Evolutionary conservation across 1,139 yeast genomes (phyloP), one percentile per base, ranked within the genome.

Genomic region (Meyerozyma guilliermondii): DNA sequence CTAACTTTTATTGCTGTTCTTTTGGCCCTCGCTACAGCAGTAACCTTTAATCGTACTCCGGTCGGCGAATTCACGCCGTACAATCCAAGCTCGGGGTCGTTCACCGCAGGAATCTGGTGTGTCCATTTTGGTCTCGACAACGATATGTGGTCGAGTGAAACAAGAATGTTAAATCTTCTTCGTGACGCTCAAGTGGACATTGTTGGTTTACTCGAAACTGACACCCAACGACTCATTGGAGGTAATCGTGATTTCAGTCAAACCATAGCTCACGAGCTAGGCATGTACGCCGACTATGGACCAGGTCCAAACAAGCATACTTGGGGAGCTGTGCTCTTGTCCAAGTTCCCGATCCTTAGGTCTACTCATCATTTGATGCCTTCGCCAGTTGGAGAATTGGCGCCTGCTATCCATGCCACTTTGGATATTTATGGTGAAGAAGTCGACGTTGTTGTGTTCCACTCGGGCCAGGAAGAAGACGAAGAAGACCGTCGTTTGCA

Each of bases 301-400:
- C 98, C 98, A 4, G 97, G 98, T 11, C 97, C 98, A 45, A 87
- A 89, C 61, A 86, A 91, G 63, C 98, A 92, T 64, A 92, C 98
- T 0, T 92, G 98, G 98, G 98, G 98, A 35, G 86, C 94, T 41
- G 94, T 94, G 2, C 72, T 92, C 48, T 71, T 92, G 50, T 89
- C 98, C 28, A 89, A 91, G 60, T 92, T 91, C 76, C 98, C 98
- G 24, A 92, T 92, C 49, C 55, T 92, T 46, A 78, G 84, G 57
- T 88, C 97, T 2, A 81, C 91, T 1, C 98, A 92, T 63, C 95
- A 89, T 60, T 71, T 92, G 54, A 69, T 92, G 48, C 98, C 98
- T 7, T 70, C 96, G 2, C 98, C 98, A 2, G 96, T 87, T 26
- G 98, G 98, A 31, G 98, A 92, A 68, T 73, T 92, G 46, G 98